Evolutionary conservation across 331 rosid species (phyloP), one percentile per base, ranked within the genome.

Genomic region (Spiraea crenata): DNA sequence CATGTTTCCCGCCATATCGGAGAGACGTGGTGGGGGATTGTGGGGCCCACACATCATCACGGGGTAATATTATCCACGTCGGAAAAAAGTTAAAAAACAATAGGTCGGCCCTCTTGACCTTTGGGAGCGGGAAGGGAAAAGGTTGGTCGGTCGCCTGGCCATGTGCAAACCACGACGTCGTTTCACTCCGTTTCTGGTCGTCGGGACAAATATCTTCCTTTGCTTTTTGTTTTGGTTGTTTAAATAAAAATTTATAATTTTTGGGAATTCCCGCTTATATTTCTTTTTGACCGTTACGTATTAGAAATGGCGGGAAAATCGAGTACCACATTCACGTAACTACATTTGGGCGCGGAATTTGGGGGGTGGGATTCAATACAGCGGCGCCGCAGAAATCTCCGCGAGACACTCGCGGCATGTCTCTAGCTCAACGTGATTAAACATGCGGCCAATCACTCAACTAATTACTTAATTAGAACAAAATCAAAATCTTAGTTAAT

Each of bases 351-450:
- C 51, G 85, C 31, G 69, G 84, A 38, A 31, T 10, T 25, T 3
- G 3, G 40, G 7, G 39, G 72, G 48, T 1, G 60, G 66, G n/a
- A 49, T 77, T 70, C 25, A 3, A 40, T 63, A 57, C 80, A 62
- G 56, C 82, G 82, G 85, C 89, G 86, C 85, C 86, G 87, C 84
- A 80, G 41, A 52, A 70, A 34, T 52, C 85, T 77, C 82, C 69
- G 77, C 31, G 66, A 73, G 80, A 73, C 80, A 77, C 58, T 65
- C 67, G 10, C 11, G 37, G 64, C 82, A 70, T 82, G 85, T 65
- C 65, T 74, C 39, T 25, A 65, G 72, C 69, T 37, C 55, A 16
- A 72, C 78, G 55, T 46, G 75, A 31, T 55, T 45, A 50, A 70
- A 63, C 75, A 72, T 76, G 78, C 38, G 46, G 38, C 40, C 34